These are phyloP conservation scores for Coemansia sp. DNA, from an alignment of 192 early-diverging fungal genomes.

Conservation along the genomic window DNA sequence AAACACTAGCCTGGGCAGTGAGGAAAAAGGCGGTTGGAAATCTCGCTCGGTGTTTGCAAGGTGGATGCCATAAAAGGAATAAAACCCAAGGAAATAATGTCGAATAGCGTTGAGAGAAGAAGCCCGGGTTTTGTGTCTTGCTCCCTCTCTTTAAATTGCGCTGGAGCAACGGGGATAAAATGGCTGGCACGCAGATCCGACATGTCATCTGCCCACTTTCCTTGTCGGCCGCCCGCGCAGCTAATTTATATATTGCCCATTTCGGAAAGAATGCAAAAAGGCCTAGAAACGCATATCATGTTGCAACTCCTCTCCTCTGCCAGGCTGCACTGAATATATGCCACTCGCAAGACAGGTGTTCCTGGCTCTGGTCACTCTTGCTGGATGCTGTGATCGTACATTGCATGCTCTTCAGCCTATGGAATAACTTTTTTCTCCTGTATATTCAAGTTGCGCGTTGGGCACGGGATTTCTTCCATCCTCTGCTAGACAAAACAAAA, in stretches of 20 bases:
- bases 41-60: background rate
- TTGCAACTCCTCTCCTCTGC: too few relatives aligned
- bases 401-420: background rate
- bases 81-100: background rate
- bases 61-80: background rate
- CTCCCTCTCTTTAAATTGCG: background rate
- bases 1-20: background rate
- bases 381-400: background rate
- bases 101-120: background rate
- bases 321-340: background rate
- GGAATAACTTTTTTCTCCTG: too few relatives aligned
- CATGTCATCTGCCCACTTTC: background rate
- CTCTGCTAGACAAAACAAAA: background rate
- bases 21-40: background rate
- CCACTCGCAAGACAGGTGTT: background rate
- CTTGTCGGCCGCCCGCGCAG: background rate
- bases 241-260: background rate
- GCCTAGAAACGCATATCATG: background rate
- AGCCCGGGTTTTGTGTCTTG: too few relatives aligned
- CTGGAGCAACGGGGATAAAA: background rate
- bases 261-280: background rate
- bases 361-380: background rate
- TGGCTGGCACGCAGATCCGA: background rate
- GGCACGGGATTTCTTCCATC: background rate
- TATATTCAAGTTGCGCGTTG: too few relatives aligned